phyloP scores from a whole-genome alignment of 2,329 filamentous ascomycete genomes.

The Pestalotiopsis sp. region DNA sequence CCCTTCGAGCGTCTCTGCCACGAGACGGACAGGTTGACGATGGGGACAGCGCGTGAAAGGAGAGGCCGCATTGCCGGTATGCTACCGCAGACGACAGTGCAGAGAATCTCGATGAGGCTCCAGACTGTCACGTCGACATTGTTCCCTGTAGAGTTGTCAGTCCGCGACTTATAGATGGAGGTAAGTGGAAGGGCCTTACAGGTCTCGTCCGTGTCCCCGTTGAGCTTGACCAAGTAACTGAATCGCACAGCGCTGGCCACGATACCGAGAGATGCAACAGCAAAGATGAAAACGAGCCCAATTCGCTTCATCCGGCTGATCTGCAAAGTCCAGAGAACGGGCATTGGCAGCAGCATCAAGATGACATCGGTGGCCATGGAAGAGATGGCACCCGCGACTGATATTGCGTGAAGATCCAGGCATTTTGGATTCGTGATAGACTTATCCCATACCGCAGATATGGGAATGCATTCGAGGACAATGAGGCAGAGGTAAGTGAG shows the following conservation, averaged over 20 bases:
- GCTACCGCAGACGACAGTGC: not conserved
- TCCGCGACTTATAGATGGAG: not conserved
- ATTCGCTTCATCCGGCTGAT: not conserved
- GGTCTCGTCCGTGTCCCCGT: not conserved
- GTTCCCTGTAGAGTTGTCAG: not conserved
- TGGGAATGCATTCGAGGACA: not conserved
- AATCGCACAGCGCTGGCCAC: not conserved
- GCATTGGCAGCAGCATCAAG: slow-evolving; percentile 3
- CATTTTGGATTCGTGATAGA: not conserved
- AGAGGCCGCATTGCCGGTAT: not conserved
- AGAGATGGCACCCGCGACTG: not conserved
- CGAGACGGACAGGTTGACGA: not conserved
- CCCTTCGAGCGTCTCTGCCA: not conserved
- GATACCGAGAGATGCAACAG: slow-evolving; percentile 1
- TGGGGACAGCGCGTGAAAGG: not conserved
- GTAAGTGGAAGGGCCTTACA: not conserved
- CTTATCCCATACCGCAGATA: slow-evolving; percentile 1
- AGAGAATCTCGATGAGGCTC: slow-evolving; percentile 5
- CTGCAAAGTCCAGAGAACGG: not conserved
- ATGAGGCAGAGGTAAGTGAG: not conserved
- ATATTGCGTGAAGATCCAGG: not conserved
- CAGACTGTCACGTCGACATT: not conserved
- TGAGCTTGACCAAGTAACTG: not conserved
- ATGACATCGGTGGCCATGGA: not conserved
- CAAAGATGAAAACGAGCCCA: not conserved